A percentile compares a stretch with the other conserved stretches of the same genome.
Evolutionary conservation across 169 alveolate genomes (phyloP).

Genomic region (Plasmodium gonderi): DNA sequence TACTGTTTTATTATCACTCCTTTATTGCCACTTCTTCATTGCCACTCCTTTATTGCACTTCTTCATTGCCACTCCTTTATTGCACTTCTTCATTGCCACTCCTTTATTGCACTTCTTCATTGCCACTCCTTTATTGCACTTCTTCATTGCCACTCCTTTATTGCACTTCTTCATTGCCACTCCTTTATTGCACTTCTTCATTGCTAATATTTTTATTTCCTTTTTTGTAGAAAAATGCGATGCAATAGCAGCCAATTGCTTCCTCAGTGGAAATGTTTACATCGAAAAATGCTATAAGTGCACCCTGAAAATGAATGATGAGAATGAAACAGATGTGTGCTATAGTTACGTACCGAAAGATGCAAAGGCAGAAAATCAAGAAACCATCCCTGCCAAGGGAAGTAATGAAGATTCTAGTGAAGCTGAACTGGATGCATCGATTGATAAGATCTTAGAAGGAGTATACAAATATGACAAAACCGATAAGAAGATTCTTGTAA

Average conservation of each 20-base stretch:
- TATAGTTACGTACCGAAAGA: neutral
- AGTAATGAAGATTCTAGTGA: neutral
- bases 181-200: no score
- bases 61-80: no score
- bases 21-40: no score
- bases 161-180: no score
- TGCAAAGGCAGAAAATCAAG: neutral
- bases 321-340: neutral
- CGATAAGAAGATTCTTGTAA: neutral
- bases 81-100: no score
- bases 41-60: no score
- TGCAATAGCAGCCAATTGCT: constrained; percentile 5
- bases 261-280: constrained; percentile 1
- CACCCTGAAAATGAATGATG: neutral
- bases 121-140: no score
- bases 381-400: neutral
- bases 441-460: neutral
- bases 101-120: no score
- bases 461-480: neutral
- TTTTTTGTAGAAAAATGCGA: constrained; percentile 3
- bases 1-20: neutral
- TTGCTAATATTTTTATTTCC: neutral
- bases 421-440: neutral
- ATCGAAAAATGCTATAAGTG: neutral
- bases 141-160: no score